Evolutionary conservation across 2,329 filamentous ascomycete genomes (phyloP).

Genomic region (Neofusicoccum ribis): DNA sequence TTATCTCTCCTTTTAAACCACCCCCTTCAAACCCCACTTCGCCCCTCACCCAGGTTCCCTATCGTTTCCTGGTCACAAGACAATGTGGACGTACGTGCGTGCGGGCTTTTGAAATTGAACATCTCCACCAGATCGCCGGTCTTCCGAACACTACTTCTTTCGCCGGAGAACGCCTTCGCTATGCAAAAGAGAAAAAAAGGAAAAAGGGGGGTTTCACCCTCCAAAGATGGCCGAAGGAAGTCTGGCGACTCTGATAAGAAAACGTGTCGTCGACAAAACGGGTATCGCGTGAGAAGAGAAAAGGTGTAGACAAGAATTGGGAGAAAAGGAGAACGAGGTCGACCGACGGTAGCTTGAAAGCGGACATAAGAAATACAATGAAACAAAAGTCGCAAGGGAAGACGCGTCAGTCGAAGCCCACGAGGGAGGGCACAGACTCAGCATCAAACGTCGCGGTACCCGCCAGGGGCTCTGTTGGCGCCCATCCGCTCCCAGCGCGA

Average conservation of each 20-base stretch:
- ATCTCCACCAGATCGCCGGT: background rate
- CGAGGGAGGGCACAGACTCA: background rate
- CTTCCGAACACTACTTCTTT: background rate
- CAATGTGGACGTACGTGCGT: background rate
- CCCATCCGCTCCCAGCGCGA: slow-evolving; percentile 2
- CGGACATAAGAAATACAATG: slow-evolving; percentile 6
- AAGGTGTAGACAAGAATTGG: background rate
- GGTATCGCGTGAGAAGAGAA: slow-evolving; percentile 11
- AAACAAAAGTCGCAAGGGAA: background rate
- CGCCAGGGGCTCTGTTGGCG: slow-evolving; percentile 3
- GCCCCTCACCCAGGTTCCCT: background rate
- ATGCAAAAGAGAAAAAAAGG: slow-evolving; percentile 2
- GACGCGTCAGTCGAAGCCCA: background rate
- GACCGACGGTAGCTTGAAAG: background rate
- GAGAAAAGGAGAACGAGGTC: background rate
- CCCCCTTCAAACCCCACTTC: background rate
- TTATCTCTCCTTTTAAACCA: background rate
- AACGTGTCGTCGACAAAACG: slow-evolving; percentile 12
- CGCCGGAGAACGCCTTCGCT: slow-evolving; percentile 16
- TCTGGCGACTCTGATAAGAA: slow-evolving; percentile 1
- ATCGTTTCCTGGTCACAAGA: background rate
- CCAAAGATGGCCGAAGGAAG: background rate
- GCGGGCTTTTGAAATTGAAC: background rate
- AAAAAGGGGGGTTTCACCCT: background rate
- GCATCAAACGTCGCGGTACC: background rate